Conservation (phyloP, 2,329 filamentous ascomycete species). For the Ophiobolus disseminans region DNA sequence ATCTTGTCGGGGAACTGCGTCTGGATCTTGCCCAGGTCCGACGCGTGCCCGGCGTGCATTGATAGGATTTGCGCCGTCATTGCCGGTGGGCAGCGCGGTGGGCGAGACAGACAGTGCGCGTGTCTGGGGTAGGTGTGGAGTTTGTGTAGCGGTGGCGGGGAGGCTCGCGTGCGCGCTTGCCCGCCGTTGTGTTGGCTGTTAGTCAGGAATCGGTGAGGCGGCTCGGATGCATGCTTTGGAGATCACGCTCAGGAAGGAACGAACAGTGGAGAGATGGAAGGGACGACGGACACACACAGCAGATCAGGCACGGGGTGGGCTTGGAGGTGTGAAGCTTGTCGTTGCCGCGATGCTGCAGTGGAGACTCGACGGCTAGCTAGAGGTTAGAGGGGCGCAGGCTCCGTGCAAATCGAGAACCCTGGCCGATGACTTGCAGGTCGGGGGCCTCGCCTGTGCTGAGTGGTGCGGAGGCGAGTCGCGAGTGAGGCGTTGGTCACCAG, state of each 20-base stretch:
- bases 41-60: conserved; percentile 47
- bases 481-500: not conserved
- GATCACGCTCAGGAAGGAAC: not conserved
- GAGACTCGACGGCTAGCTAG: not conserved
- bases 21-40: conserved; percentile 45
- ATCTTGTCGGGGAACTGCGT: conserved; percentile 45
- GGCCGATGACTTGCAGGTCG: conserved; percentile 24
- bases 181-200: conserved; percentile 13
- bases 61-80: conserved; percentile 50
- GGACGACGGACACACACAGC: conserved; percentile 1
- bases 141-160: conserved; percentile 27
- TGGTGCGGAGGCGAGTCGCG: conserved; percentile 9
- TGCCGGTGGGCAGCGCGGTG: conserved; percentile 22
- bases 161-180: conserved; percentile 23
- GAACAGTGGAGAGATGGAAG: conserved; percentile 3
- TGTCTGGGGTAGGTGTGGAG: conserved; percentile 21
- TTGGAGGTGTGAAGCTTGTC: not conserved
- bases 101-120: conserved; percentile 16
- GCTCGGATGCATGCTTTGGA: conserved; percentile 5
- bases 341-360: not conserved
- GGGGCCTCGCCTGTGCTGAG: conserved; percentile 6
- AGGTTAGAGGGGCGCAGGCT: conserved; percentile 6
- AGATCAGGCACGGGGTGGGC: conserved; percentile 18
- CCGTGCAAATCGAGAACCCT: conserved; percentile 11
- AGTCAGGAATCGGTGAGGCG: conserved; percentile 25